A percentile compares a stretch with the other conserved stretches of the same genome.
Conservation (phyloP, 179 eudicot species). For the Silene coronaria region DNA sequence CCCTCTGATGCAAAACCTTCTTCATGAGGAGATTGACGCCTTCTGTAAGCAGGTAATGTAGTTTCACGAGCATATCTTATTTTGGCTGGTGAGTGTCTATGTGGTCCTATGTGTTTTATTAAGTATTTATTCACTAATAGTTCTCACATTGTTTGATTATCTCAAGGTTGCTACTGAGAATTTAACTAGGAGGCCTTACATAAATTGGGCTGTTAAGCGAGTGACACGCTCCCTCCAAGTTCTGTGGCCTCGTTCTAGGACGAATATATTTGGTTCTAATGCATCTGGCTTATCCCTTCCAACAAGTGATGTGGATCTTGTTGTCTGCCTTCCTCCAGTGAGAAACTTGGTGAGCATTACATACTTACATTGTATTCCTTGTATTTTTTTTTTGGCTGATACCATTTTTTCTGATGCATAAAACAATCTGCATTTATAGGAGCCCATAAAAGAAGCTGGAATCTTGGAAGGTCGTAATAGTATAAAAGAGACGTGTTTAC, state of each 20-base stretch:
- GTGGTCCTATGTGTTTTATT: slow-evolving; percentile 12
- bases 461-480: slow-evolving; percentile 98
- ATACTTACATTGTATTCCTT: background rate
- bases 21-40: slow-evolving; percentile 84
- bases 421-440: slow-evolving; percentile 38
- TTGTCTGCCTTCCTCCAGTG: slow-evolving; percentile 96
- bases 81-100: background rate
- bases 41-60: slow-evolving; percentile 79
- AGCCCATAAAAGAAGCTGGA: slow-evolving; percentile 98
- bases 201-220: slow-evolving; percentile 94
- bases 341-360: slow-evolving; percentile 72
- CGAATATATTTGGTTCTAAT: slow-evolving; percentile 87
- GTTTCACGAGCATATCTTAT: background rate
- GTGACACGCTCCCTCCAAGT: slow-evolving; percentile 95
- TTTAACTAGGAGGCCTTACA: slow-evolving; percentile 71
- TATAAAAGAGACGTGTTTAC: slow-evolving; percentile 94
- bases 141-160: slow-evolving; percentile 8
- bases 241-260: slow-evolving; percentile 94
- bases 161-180: slow-evolving; percentile 79
- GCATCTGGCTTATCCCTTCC: slow-evolving; percentile 96
- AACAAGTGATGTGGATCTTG: slow-evolving; percentile 97
- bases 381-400: background rate
- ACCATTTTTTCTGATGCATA: background rate
- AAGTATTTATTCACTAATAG: background rate
- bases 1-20: slow-evolving; percentile 58